Conservation (phyloP, 768 basidiomycete species). For the Amanita inopinata region DNA sequence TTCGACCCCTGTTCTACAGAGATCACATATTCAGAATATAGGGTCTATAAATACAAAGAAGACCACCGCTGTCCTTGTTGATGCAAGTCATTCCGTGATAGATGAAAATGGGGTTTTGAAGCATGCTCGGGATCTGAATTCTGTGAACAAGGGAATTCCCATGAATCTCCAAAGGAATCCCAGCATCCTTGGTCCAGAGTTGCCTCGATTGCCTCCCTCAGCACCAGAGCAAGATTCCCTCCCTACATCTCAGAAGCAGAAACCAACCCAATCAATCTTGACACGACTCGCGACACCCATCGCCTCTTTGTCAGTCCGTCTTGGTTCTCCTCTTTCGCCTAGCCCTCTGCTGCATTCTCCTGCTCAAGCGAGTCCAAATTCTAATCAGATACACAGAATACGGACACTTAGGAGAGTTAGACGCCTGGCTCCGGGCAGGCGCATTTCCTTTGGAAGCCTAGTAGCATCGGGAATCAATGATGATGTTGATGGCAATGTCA, state of each 20-base stretch:
- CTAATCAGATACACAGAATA: constrained; percentile 18
- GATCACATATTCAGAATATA: not conserved
- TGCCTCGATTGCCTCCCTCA: constrained; percentile 24
- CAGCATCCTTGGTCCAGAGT: constrained; percentile 58
- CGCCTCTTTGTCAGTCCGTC: constrained; percentile 8
- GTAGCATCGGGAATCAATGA: constrained; percentile 27
- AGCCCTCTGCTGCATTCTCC: constrained; percentile 10
- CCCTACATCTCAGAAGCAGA: not conserved
- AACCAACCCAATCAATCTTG: constrained; percentile 8
- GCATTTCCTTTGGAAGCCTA: constrained; percentile 60
- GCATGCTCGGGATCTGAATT: constrained; percentile 10
- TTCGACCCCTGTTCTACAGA: constrained; percentile 1
- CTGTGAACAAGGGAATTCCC: constrained; percentile 16
- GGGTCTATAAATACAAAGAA: not conserved
- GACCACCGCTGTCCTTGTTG: too few species aligned
- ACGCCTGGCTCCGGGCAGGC: constrained; percentile 35
- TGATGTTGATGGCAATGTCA: constrained; percentile 23
- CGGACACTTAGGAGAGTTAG: constrained; percentile 44
- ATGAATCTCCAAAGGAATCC: constrained; percentile 52
- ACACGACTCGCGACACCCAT: constrained; percentile 12
- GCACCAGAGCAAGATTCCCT: constrained; percentile 7
- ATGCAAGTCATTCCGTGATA: too few species aligned
- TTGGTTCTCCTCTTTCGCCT: constrained; percentile 10
- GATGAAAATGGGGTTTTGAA: constrained; percentile 7
- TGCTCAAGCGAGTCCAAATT: constrained; percentile 9